Evolutionary conservation across 495 filamentous ascomycete genomes (phyloP), one percentile per base, ranked within the genome.

Genomic region (Lindgomyces ingoldianus): DNA sequence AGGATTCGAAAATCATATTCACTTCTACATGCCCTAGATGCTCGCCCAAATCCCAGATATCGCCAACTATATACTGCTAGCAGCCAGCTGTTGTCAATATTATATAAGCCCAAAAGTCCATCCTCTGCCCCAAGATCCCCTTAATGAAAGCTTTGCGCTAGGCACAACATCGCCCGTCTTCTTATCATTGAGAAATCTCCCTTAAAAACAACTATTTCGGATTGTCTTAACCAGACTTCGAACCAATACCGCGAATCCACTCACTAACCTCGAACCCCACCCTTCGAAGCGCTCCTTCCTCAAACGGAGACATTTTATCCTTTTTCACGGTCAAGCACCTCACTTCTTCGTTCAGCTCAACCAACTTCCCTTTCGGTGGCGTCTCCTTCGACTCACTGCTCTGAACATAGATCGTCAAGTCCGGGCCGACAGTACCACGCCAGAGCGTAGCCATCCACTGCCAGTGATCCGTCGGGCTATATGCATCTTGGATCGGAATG

Each of bases 401-500:
- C 33, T 78, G 77, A 36, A 87, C 81, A 65, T 85, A 93, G 21
- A 98, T 83, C 0, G 91, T 96, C 62, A 97, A 80, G 76, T 98
- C 94, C 0, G 93, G 84, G 0, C 91, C 92, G 0, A 93, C 83
- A 54, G 90, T 89, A 1, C 90, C 89, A 1, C 93, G 87, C 93
- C 93, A 98, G 2, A 96, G 81, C 52, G 90, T 94, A 26, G 93
- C 94, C 80, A 93, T 91, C 94, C 94, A 97, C 75, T 96, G 91
- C 94, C 94, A 98, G 73, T 98, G 94, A 70, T 98, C 91, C 27
- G 90, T 79, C 0, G 90, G 87, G 0, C 83, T 83, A 72, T 96
- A 96, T 1, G 84, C 79, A 67, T 96, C 93, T 11, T 79, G 76
- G 50, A 96, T 89, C 8, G 88, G 88, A 11, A 93, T 84, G 16